These are phyloP conservation scores for Aspergillus intermedius DNA, from an alignment of 2,329 filamentous ascomycete genomes.

Conservation along the genomic window DNA sequence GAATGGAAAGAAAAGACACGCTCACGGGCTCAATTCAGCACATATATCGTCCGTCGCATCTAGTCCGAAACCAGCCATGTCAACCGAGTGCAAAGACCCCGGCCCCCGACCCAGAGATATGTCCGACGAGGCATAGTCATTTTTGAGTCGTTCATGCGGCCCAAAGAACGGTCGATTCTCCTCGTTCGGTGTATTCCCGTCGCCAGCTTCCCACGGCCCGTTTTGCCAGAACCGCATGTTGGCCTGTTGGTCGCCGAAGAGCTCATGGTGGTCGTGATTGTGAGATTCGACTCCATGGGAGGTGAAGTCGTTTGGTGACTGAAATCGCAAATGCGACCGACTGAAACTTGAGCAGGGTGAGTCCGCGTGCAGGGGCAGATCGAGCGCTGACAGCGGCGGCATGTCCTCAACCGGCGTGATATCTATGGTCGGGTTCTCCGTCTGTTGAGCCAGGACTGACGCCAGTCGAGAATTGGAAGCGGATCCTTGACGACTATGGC, in stretches of 20 bases:
- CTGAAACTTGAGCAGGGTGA: constrained; percentile 39
- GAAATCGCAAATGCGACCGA: constrained; percentile 36
- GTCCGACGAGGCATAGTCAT: constrained; percentile 40
- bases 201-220: constrained; percentile 36
- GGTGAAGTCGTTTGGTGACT: constrained; percentile 37
- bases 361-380: constrained; percentile 35
- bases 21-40: constrained; percentile 33
- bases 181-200: constrained; percentile 38
- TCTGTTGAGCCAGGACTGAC: constrained; percentile 34
- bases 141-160: constrained; percentile 37
- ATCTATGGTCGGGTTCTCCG: constrained; percentile 36
- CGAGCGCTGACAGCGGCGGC: constrained; percentile 30
- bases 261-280: constrained; percentile 38
- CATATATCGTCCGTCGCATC: constrained; percentile 33
- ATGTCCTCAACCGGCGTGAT: constrained; percentile 36
- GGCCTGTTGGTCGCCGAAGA: constrained; percentile 41
- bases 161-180: constrained; percentile 39
- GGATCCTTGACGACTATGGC: constrained; percentile 32
- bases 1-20: not conserved
- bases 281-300: constrained; percentile 29
- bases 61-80: constrained; percentile 40
- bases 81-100: constrained; percentile 39
- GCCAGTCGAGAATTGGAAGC: constrained; percentile 33
- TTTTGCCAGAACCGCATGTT: constrained; percentile 41
- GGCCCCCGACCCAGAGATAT: constrained; percentile 38